A percentile compares a stretch with the other conserved stretches of the same genome.
These are phyloP conservation scores for Elsinoe australis DNA, from an alignment of 2,329 filamentous ascomycete genomes.

Conservation along the genomic window DNA sequence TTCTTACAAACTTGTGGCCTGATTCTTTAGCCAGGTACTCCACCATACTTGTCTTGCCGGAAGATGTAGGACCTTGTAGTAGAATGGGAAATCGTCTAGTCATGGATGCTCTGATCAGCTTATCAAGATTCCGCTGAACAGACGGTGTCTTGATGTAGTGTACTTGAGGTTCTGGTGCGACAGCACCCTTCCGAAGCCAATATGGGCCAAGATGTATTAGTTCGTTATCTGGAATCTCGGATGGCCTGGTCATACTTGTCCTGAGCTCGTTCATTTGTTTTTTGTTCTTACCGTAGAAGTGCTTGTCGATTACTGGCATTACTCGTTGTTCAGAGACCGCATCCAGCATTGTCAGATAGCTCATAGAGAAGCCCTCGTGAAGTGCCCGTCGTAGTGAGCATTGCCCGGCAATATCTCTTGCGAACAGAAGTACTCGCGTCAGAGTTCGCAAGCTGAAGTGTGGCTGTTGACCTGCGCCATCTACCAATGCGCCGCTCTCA, in stretches of 20 bases:
- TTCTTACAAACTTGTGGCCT: constrained; percentile 93
- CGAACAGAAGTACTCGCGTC: constrained; percentile 82
- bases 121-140: constrained; percentile 88
- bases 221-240: constrained; percentile 62
- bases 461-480: constrained; percentile 90
- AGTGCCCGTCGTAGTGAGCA: constrained; percentile 81
- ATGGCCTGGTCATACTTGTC: constrained; percentile 68
- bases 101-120: constrained; percentile 86
- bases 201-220: constrained; percentile 47
- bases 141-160: constrained; percentile 97
- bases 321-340: constrained; percentile 72
- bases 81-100: constrained; percentile 88
- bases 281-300: constrained; percentile 64
- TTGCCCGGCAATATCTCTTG: constrained; percentile 70
- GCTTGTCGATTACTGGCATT: constrained; percentile 68
- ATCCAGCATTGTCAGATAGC: constrained; percentile 84
- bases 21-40: constrained; percentile 95
- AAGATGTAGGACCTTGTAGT: constrained; percentile 92
- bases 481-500: constrained; percentile 75
- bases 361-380: constrained; percentile 97
- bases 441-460: constrained; percentile 95
- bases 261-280: constrained; percentile 66
- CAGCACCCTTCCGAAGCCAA: constrained; percentile 73
- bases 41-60: constrained; percentile 99
- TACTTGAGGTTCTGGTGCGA: constrained; percentile 59